Conservation (phyloP, 345 rosid species). For the Citrus maxima region DNA sequence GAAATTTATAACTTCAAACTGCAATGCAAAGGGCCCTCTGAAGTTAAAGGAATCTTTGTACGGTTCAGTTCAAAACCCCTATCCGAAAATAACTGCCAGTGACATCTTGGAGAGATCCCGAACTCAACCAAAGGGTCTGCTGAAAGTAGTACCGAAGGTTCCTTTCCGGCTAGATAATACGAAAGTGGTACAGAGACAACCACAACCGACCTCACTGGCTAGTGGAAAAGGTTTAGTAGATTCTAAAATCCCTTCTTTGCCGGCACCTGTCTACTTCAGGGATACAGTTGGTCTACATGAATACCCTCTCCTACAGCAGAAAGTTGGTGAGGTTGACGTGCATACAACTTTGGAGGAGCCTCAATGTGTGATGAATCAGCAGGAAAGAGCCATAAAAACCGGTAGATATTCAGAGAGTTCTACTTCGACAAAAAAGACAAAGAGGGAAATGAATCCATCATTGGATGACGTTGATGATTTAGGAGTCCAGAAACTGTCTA, state of each 20-base stretch:
- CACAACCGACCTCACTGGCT: slow-evolving; percentile 13
- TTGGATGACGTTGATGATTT: slow-evolving; percentile 24
- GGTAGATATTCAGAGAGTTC: slow-evolving; percentile 28
- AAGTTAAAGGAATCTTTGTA: slow-evolving; percentile 36
- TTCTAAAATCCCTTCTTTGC: slow-evolving; percentile 22
- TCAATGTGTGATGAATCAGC: slow-evolving; percentile 34
- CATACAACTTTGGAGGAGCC: slow-evolving; percentile 28
- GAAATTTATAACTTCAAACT: slow-evolving; percentile 25
- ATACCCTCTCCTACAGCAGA: slow-evolving; percentile 26
- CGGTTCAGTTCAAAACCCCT: slow-evolving; percentile 25
- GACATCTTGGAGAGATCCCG: slow-evolving; percentile 23
- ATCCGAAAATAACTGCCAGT: slow-evolving; percentile 22
- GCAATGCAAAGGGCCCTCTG: slow-evolving; percentile 35
- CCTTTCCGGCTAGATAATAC: slow-evolving; percentile 29
- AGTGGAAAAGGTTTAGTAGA: slow-evolving; percentile 28
- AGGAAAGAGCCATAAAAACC: slow-evolving; percentile 24
- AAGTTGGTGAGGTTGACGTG: slow-evolving; percentile 23
- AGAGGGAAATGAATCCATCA: slow-evolving; percentile 20
- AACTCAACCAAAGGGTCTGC: slow-evolving; percentile 49
- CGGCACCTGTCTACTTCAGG: slow-evolving; percentile 25
- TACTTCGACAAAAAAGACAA: slow-evolving; percentile 9
- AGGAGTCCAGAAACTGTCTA: slow-evolving; percentile 23
- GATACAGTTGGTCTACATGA: slow-evolving; percentile 23
- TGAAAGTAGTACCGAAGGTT: slow-evolving; percentile 49
- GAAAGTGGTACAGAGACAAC: slow-evolving; percentile 26